phyloP scores from a whole-genome alignment of 257 asterid species.

The Solanum medicagineum region DNA sequence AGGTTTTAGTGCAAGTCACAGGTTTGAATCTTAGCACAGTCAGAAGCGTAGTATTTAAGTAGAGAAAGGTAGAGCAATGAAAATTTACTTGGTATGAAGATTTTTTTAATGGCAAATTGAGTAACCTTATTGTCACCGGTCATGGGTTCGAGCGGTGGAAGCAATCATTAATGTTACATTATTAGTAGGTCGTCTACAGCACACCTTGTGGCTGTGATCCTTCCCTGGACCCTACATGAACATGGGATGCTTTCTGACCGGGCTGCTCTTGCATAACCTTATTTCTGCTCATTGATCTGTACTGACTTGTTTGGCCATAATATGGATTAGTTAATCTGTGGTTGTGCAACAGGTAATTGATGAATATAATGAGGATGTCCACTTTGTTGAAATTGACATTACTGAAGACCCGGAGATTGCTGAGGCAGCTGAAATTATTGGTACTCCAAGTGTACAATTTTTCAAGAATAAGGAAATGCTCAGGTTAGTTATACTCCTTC shows the following conservation, averaged over 20 bases:
- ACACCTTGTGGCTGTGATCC: not conserved
- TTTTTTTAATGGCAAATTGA: not conserved
- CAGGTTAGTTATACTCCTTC: constrained; percentile 23
- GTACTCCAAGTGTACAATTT: constrained; percentile 82
- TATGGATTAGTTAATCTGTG: not conserved
- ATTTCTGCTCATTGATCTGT: not conserved
- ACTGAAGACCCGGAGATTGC: constrained; percentile 93
- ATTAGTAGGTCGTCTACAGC: not conserved
- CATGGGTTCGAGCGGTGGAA: not conserved
- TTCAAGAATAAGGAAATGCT: constrained; percentile 78
- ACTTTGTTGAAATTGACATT: constrained; percentile 79
- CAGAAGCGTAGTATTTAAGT: too few species aligned
- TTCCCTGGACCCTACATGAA: not conserved
- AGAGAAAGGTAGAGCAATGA: too few species aligned
- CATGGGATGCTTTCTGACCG: not conserved
- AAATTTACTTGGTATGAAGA: too few species aligned
- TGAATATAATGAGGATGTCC: constrained; percentile 69
- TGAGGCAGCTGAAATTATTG: constrained; percentile 90
- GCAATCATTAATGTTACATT: not conserved
- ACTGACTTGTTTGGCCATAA: not conserved
- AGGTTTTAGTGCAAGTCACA: not conserved
- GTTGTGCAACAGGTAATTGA: constrained; percentile 60
- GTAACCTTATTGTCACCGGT: not conserved
- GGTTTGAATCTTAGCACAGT: not conserved
- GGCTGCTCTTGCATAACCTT: not conserved